Evolutionary conservation across 2,329 filamentous ascomycete species (phyloP).

Genomic region (Fusarium papillatum): DNA sequence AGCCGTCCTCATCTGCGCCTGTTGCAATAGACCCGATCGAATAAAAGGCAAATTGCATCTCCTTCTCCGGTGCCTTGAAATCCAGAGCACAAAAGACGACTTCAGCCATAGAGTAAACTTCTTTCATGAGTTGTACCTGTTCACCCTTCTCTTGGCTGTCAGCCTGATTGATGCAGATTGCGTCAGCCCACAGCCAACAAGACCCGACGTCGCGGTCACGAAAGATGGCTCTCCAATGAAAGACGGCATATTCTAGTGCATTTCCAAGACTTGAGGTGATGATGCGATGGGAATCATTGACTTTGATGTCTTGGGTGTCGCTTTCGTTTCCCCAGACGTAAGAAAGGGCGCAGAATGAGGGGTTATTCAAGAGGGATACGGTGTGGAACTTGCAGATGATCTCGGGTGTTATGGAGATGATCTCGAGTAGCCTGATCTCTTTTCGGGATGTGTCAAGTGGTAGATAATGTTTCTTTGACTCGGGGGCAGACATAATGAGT

Average conservation of each 20-base stretch:
- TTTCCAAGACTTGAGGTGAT: slow-evolving; percentile 1
- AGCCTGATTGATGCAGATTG: slow-evolving; percentile 14
- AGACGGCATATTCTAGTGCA: neutral
- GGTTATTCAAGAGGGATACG: neutral
- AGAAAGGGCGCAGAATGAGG: neutral
- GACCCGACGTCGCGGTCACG: neutral
- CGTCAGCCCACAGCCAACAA: slow-evolving; percentile 8
- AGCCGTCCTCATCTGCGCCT: neutral
- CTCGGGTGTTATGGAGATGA: neutral
- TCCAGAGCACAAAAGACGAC: slow-evolving; percentile 4
- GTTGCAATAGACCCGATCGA: neutral
- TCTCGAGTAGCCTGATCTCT: slow-evolving; percentile 3
- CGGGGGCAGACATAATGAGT: neutral
- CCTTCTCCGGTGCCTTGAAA: neutral
- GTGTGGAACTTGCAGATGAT: neutral
- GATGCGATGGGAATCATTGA: neutral
- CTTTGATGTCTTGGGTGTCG: neutral
- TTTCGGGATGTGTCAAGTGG: neutral
- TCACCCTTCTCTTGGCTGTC: slow-evolving; percentile 2
- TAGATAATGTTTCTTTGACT: neutral
- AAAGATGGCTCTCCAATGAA: slow-evolving; percentile 1
- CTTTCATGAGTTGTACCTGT: slow-evolving; percentile 3
- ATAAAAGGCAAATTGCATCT: neutral
- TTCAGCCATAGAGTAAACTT: neutral
- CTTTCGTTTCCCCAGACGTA: slow-evolving; percentile 12